These are phyloP conservation scores for Malassezia brasiliensis DNA, from an alignment of 1,284 basidiomycete genomes.

Conservation along the genomic window DNA sequence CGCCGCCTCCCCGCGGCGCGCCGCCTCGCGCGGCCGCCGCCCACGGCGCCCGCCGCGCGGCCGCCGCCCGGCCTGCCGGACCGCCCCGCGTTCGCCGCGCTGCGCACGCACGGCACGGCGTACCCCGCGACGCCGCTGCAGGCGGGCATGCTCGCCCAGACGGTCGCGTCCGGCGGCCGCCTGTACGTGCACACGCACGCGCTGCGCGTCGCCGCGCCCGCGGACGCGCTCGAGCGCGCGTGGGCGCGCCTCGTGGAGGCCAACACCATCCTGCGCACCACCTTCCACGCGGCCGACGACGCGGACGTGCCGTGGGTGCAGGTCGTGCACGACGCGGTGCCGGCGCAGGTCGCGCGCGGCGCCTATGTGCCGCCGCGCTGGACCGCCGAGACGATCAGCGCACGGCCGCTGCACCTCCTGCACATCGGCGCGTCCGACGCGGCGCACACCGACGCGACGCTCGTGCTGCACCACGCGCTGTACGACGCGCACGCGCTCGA, in stretches of 20 bases:
- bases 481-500: constrained; percentile 30
- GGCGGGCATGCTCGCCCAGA: constrained; percentile 39
- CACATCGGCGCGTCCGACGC: background rate
- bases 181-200: constrained; percentile 36
- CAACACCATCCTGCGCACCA: constrained; percentile 34
- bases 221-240: constrained; percentile 16
- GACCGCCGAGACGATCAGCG: background rate
- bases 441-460: background rate
- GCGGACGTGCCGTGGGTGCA: constrained; percentile 29
- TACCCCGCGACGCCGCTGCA: constrained; percentile 45
- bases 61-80: background rate
- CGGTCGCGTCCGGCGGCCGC: constrained; percentile 23
- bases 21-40: background rate
- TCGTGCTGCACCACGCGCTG: constrained; percentile 18
- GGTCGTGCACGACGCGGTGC: constrained; percentile 16
- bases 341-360: background rate
- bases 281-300: constrained; percentile 28
- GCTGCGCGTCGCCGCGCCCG: constrained; percentile 12
- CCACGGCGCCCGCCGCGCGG: background rate
- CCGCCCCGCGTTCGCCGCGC: background rate
- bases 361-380: background rate
- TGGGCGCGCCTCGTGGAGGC: constrained; percentile 22
- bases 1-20: constrained; percentile 1
- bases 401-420: constrained; percentile 8
- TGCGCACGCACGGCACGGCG: constrained; percentile 7